phyloP scores from a whole-genome alignment of 345 rosid species.

The Turnera subulata region DNA sequence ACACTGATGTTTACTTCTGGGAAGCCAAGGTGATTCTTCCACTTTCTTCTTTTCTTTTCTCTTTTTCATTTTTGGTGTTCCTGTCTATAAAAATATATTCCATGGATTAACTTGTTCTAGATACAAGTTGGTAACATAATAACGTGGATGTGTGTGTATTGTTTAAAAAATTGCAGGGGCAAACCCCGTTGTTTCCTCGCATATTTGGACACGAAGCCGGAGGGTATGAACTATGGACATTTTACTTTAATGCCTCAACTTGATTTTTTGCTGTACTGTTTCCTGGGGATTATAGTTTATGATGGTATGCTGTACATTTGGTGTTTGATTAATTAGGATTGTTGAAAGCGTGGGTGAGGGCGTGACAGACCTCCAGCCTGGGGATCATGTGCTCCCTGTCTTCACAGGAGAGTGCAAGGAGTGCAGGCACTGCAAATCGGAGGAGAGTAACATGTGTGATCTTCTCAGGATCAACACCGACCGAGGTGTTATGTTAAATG shows the following conservation, averaged over 20 bases:
- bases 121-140: too few relatives aligned
- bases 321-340: conserved; percentile 1
- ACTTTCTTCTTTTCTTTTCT: neutral
- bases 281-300: neutral
- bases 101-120: too few relatives aligned
- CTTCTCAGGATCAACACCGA: conserved; percentile 38
- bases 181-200: conserved; percentile 15
- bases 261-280: neutral
- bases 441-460: conserved; percentile 35
- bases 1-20: conserved; percentile 51
- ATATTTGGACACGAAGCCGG: conserved; percentile 21
- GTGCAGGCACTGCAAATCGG: conserved; percentile 31
- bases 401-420: conserved; percentile 41
- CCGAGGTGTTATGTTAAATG: conserved; percentile 31
- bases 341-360: conserved; percentile 46
- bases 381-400: conserved; percentile 41
- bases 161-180: conserved; percentile 18
- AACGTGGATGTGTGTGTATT: too few relatives aligned
- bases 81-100: neutral
- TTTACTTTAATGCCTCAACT: neutral
- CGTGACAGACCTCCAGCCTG: conserved; percentile 32
- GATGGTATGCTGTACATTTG: neutral
- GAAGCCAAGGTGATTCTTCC: conserved; percentile 40
- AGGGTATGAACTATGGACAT: conserved; percentile 7
- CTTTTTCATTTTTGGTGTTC: neutral